phyloP scores from a whole-genome alignment of 345 rosid genomes.

The Eucalyptus regnans region DNA sequence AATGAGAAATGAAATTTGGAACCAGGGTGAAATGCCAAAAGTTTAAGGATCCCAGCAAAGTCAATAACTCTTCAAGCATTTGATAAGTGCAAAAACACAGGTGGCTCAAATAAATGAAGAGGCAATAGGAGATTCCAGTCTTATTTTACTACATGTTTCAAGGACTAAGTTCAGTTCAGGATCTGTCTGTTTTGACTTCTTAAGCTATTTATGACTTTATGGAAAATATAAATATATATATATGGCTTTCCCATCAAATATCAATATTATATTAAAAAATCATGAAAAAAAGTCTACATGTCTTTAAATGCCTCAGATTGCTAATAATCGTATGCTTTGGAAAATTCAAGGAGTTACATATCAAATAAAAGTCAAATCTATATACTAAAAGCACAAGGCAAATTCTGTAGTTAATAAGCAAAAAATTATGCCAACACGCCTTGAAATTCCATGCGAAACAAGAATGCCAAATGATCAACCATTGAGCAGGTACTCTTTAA shows the following conservation, averaged over 20 bases:
- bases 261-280: background rate
- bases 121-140: background rate
- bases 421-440: background rate
- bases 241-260: background rate
- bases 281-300: background rate
- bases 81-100: background rate
- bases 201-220: background rate
- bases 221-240: background rate
- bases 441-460: background rate
- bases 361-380: background rate
- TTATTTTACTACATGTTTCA: background rate
- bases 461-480: background rate
- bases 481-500: background rate
- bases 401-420: background rate
- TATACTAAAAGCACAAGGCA: background rate
- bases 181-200: background rate
- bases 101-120: background rate
- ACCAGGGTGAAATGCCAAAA: background rate
- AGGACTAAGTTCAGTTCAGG: background rate
- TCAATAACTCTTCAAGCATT: background rate
- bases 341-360: background rate
- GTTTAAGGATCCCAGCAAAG: background rate
- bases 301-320: background rate
- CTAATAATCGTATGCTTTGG: background rate
- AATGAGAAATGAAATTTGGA: background rate